phyloP scores from a whole-genome alignment of 2,329 filamentous ascomycete genomes.

The Penicillium psychrosexuale region DNA sequence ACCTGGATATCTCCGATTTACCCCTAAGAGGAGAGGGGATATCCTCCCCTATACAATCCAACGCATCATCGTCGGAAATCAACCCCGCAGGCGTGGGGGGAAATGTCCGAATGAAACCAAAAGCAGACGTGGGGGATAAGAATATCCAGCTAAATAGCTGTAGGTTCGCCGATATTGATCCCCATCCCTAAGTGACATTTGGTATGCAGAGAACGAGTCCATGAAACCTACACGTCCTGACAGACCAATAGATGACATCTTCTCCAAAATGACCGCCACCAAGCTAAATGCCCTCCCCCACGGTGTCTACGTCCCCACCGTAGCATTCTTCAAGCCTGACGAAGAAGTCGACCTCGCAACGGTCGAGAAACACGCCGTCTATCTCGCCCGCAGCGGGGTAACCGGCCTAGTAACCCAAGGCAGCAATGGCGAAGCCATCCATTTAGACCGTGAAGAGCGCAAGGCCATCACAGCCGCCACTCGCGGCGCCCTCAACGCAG shows the following conservation, averaged over 20 bases:
- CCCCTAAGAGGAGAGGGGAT: too few relatives aligned
- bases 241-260: neutral
- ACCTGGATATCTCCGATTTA: neutral
- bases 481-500: slow-evolving; percentile 64
- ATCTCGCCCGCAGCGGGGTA: slow-evolving; percentile 69
- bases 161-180: neutral
- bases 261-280: slow-evolving; percentile 23
- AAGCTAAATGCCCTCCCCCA: slow-evolving; percentile 32
- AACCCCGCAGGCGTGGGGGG: slow-evolving; percentile 11
- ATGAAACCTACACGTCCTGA: neutral
- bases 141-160: slow-evolving; percentile 1
- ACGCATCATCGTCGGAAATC: neutral
- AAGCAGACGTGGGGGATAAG: neutral
- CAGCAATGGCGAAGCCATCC: slow-evolving; percentile 79
- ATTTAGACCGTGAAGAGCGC: slow-evolving; percentile 69
- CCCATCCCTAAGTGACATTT: neutral
- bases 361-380: slow-evolving; percentile 59
- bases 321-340: slow-evolving; percentile 66
- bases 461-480: slow-evolving; percentile 66
- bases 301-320: slow-evolving; percentile 69
- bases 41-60: neutral
- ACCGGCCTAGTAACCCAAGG: slow-evolving; percentile 73
- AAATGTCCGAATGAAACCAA: neutral
- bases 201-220: neutral
- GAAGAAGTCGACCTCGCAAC: slow-evolving; percentile 66